Base-by-base conservation (phyloP, 257 asterid species). In the Rhazya stricta region DNA sequence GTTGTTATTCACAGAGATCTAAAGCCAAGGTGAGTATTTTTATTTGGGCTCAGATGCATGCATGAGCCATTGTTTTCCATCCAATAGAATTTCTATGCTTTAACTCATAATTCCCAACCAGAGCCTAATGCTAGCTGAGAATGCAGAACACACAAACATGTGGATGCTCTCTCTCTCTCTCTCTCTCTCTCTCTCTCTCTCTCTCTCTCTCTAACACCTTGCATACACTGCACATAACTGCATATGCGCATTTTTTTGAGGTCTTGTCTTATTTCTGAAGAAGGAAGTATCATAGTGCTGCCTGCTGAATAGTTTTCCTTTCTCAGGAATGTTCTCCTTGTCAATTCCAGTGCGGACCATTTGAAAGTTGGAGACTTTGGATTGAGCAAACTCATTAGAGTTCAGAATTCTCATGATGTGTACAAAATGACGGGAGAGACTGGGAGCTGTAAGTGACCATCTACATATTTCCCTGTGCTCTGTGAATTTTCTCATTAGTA, bases 371-470 rank as follows among this genome's bases (percentile, higher is more conserved):
- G 99, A 70, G 99, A 95, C 85, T 95, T 95, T 73, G 98, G 99
- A 60, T 77, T 92, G 51, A 95, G 99, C 90, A 95, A 95, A 88
- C 93, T 95, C 74, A 86, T 95, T 74, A 88, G 86, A 79, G 98
- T 89, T 67, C 96, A 92, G 73, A 90, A 91, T 85, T 85, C 98
- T 80, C 98, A 89, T 50, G 98, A 92, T 83, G 98, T 95, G 67
- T 95, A 95, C 86, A 95, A 92, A 87, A 81, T 95, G 97, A 95
- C 99, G 3, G 98, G 99, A 74, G 98, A 92, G 83, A 92, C 99
- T 9, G 99, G 99, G 79, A 95, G 97, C 89, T 95, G 99, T 95
- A 85, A 92, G 99, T 83, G 71, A 61, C 66, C 72, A 69, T 41
- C 62, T 71, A 53, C 10, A 42, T 21, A 18, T 77, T 16, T 65